A percentile compares a stretch with the other conserved stretches of the same genome.
Evolutionary conservation across 257 asterid genomes (phyloP).

Genomic region (Nicotiana otophora): DNA sequence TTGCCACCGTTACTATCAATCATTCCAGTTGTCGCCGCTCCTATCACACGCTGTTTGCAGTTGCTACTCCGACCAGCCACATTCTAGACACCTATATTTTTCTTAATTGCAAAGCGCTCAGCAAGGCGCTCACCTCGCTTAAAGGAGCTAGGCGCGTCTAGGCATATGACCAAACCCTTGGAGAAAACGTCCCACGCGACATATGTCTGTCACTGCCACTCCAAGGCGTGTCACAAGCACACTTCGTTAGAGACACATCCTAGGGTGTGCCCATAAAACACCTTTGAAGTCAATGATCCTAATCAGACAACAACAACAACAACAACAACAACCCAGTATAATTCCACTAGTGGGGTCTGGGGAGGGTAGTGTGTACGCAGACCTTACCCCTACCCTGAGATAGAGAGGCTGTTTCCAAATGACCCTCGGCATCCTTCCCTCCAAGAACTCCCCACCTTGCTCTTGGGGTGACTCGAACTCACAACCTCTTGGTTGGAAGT

Average conservation of each 20-base stretch:
- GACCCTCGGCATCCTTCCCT: no score
- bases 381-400: no score
- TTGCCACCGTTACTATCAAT: not conserved
- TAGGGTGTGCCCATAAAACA: not conserved
- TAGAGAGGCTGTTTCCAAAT: no score
- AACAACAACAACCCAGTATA: no score
- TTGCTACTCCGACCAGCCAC: not conserved
- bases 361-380: no score
- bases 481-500: no score
- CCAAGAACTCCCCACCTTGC: no score
- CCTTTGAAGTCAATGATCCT: not conserved
- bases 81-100: not conserved
- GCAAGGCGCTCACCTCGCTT: not conserved
- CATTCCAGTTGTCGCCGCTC: not conserved
- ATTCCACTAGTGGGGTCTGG: no score
- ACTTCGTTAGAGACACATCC: not conserved
- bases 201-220: not conserved
- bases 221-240: not conserved
- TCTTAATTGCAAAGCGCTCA: not conserved
- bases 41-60: not conserved
- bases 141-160: not conserved
- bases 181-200: not conserved
- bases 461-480: no score
- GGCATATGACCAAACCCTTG: not conserved
- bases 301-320: no score